Evolutionary conservation across 192 early-diverging fungal genomes (phyloP).

Genomic region (Podila epicladia): DNA sequence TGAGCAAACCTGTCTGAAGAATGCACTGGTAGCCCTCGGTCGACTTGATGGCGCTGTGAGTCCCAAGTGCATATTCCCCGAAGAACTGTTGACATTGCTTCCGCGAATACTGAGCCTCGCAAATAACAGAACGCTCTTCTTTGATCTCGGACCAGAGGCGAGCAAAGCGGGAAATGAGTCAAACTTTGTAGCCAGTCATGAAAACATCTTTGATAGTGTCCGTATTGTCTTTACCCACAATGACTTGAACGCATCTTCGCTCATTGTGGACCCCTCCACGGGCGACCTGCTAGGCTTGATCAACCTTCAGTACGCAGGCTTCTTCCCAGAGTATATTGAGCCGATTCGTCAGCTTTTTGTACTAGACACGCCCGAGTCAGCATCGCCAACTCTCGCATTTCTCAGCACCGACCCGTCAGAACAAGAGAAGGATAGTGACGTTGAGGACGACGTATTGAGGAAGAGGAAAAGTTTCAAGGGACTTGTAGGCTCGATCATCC

Average conservation of each 20-base stretch:
- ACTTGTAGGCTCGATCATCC: no score
- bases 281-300: constrained; percentile 8
- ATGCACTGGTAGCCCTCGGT: constrained; percentile 21
- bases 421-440: no score
- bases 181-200: not conserved
- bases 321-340: constrained; percentile 26
- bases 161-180: not conserved
- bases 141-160: not conserved
- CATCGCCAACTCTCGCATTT: not conserved
- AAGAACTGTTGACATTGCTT: constrained; percentile 1
- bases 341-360: constrained; percentile 11
- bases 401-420: not conserved
- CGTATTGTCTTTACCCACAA: constrained; percentile 19
- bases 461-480: not conserved
- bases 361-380: not conserved
- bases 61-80: constrained; percentile 18
- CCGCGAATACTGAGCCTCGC: constrained; percentile 8
- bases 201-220: not conserved
- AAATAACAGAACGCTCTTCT: constrained; percentile 10
- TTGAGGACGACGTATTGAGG: not conserved
- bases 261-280: not conserved
- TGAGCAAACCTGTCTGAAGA: constrained; percentile 20
- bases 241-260: constrained; percentile 3
- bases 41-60: constrained; percentile 8
- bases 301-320: constrained; percentile 30